phyloP scores from a whole-genome alignment of 805 yeast genomes.

The Wickerhamomyces strasburgensis region DNA sequence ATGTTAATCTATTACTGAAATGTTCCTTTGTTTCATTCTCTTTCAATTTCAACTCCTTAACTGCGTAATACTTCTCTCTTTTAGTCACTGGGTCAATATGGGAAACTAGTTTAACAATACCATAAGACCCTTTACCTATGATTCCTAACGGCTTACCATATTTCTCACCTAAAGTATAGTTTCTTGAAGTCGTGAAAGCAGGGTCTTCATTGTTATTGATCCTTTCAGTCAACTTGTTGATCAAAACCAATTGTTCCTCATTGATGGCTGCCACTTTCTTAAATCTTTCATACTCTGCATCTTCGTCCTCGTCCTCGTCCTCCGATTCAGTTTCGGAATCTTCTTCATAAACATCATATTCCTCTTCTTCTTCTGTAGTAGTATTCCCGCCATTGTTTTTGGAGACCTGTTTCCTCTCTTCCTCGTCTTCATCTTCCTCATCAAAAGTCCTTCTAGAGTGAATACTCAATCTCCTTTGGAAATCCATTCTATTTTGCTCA shows the following conservation, averaged over 20 bases:
- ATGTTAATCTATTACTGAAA: conserved; percentile 84
- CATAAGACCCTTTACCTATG: conserved; percentile 96
- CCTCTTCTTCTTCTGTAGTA: conserved; percentile 3
- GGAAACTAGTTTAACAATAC: conserved; percentile 93
- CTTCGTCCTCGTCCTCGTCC: conserved; percentile 6
- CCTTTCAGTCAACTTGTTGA: conserved; percentile 41
- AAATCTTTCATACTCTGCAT: conserved; percentile 9
- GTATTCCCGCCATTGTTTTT: no score
- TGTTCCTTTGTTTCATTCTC: conserved; percentile 97
- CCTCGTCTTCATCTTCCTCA: conserved; percentile 12
- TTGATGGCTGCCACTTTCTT: conserved; percentile 40
- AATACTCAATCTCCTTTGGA: conserved; percentile 25
- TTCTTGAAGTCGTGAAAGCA: conserved; percentile 14
- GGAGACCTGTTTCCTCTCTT: neutral
- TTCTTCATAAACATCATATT: conserved; percentile 6
- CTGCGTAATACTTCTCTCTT: conserved; percentile 84
- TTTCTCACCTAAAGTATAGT: conserved; percentile 35
- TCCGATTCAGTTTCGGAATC: conserved; percentile 5
- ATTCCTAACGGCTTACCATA: conserved; percentile 50
- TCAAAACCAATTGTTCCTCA: conserved; percentile 41
- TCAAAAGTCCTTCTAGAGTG: conserved; percentile 23
- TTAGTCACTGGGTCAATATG: conserved; percentile 75
- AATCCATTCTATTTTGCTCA: conserved; percentile 25
- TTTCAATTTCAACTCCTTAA: conserved; percentile 92
- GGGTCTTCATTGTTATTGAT: conserved; percentile 35